Evolutionary conservation across 257 asterid species (phyloP).

Genomic region (Thymus quinquecostatus): DNA sequence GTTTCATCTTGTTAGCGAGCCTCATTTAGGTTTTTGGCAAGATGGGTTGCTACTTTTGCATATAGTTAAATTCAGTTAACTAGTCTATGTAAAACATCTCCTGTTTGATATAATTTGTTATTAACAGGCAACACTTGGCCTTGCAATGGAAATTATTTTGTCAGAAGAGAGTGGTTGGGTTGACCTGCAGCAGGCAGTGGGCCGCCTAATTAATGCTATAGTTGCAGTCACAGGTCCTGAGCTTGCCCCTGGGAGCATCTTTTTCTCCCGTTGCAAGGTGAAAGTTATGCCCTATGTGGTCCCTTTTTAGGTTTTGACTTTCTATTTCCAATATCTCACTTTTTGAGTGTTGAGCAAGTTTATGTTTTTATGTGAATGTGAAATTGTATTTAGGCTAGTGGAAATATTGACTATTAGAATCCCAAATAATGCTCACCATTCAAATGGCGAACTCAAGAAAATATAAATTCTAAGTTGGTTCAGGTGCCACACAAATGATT

Average conservation of each 20-base stretch:
- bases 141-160: slow-evolving; percentile 87
- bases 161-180: slow-evolving; percentile 92
- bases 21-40: slow-evolving; percentile 13
- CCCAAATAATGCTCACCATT: not conserved
- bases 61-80: slow-evolving; percentile 21
- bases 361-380: slow-evolving; percentile 6
- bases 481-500: not conserved
- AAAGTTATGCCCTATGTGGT: slow-evolving; percentile 14
- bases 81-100: slow-evolving; percentile 23
- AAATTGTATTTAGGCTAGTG: not conserved
- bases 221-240: slow-evolving; percentile 99
- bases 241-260: slow-evolving; percentile 95
- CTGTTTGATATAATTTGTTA: slow-evolving; percentile 23
- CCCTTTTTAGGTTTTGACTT: slow-evolving; percentile 1
- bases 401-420: not conserved
- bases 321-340: not conserved
- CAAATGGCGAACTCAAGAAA: not conserved
- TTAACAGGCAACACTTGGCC: slow-evolving; percentile 90
- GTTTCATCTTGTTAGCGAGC: slow-evolving; percentile 7
- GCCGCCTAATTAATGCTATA: slow-evolving; percentile 93
- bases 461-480: not conserved
- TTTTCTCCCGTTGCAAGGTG: slow-evolving; percentile 99
- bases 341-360: slow-evolving; percentile 10
- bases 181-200: slow-evolving; percentile 95
- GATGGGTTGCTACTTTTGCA: slow-evolving; percentile 26